A percentile compares a stretch with the other conserved stretches of the same genome.
These are phyloP conservation scores for Pisolithus tinctorius DNA, from an alignment of 768 basidiomycete genomes.

Conservation along the genomic window DNA sequence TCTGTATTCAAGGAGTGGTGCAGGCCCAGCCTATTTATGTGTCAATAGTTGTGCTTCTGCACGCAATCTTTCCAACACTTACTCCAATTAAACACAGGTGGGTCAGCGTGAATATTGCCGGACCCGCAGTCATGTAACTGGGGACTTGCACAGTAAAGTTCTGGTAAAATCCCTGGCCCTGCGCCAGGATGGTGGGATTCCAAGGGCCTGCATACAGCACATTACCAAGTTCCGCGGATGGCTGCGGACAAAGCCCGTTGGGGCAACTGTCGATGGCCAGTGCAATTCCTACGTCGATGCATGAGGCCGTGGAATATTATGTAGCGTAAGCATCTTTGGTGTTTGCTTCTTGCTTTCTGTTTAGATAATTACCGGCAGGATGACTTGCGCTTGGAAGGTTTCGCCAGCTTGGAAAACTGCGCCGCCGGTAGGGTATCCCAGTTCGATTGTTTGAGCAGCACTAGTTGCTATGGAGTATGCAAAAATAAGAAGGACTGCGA, in stretches of 20 bases:
- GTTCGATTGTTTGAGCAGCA: slow-evolving; percentile 13
- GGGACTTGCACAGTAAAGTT: slow-evolving; percentile 6
- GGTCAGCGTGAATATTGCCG: slow-evolving; percentile 5
- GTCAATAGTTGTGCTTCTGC: neutral
- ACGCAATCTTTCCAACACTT: neutral
- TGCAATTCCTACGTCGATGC: slow-evolving; percentile 13
- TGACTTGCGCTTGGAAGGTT: slow-evolving; percentile 11
- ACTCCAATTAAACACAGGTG: neutral
- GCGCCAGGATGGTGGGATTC: neutral
- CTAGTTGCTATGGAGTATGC: slow-evolving; percentile 1
- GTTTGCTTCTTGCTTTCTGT: neutral
- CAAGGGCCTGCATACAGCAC: slow-evolving; percentile 6
- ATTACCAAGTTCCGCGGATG: slow-evolving; percentile 6
- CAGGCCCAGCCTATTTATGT: neutral
- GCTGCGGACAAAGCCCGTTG: slow-evolving; percentile 2
- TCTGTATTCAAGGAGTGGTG: slow-evolving; percentile 6
- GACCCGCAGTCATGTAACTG: neutral
- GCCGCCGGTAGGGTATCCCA: slow-evolving; percentile 16
- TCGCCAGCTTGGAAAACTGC: slow-evolving; percentile 11
- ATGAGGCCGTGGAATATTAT: slow-evolving; percentile 2
- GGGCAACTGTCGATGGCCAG: slow-evolving; percentile 2
- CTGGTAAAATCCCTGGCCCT: slow-evolving; percentile 3
- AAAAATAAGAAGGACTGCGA: neutral
- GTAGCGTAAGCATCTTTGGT: neutral
- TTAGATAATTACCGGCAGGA: neutral